Conservation (phyloP, 495 filamentous ascomycete genomes). For the Terfezia boudieri region DNA sequence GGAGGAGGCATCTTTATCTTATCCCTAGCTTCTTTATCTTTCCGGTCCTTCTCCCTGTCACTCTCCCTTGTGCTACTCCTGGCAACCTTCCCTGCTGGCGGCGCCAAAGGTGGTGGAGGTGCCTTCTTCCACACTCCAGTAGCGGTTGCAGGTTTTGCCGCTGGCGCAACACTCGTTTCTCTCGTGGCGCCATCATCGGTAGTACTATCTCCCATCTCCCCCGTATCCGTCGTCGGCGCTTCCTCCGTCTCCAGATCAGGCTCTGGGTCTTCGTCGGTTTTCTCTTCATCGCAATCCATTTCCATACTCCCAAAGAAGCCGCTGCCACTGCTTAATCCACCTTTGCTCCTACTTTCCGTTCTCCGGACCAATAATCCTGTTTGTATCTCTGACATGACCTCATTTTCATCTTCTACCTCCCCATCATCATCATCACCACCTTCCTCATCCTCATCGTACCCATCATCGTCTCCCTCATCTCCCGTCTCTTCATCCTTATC, state of each 20-base stretch:
- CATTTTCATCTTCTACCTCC: neutral
- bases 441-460: neutral
- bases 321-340: neutral
- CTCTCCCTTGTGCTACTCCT: neutral
- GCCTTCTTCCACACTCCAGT: no score
- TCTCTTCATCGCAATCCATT: neutral
- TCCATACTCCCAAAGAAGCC: neutral
- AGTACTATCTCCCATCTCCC: no score
- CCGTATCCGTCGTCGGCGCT: no score
- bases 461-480: neutral
- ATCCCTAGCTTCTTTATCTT: neutral
- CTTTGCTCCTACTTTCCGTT: neutral
- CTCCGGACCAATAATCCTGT: neutral
- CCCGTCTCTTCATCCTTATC: neutral
- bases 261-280: neutral
- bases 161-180: no score
- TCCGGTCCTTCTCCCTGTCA: neutral
- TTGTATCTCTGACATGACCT: neutral
- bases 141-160: no score
- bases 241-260: neutral
- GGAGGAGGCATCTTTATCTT: neutral
- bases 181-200: no score
- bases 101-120: no score
- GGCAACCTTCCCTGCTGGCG: no score
- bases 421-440: neutral